These are phyloP conservation scores for Ceratobasidium sp. DNA, from an alignment of 1,284 basidiomycete species.

Conservation along the genomic window DNA sequence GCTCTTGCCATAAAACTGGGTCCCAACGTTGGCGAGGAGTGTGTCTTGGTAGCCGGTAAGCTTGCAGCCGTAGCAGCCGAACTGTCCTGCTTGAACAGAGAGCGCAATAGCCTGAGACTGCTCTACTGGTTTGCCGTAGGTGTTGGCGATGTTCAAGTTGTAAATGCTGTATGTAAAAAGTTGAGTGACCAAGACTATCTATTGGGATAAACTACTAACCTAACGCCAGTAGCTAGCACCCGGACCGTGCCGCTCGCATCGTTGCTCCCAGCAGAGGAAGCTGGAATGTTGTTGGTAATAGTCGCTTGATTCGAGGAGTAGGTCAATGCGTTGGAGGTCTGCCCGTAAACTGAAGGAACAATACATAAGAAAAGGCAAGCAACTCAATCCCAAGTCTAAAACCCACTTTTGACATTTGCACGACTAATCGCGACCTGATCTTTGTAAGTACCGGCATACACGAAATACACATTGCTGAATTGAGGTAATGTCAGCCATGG, in stretches of 20 bases:
- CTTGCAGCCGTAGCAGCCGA: constrained; percentile 51
- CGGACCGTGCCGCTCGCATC: constrained; percentile 50
- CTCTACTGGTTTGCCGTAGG: constrained; percentile 47
- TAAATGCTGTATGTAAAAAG: constrained; percentile 35
- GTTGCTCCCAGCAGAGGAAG: constrained; percentile 50
- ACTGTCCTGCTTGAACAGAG: constrained; percentile 47
- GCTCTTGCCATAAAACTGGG: constrained; percentile 50
- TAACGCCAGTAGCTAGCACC: constrained; percentile 49
- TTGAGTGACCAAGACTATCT: neutral
- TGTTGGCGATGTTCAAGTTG: constrained; percentile 52
- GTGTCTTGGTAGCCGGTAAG: constrained; percentile 51
- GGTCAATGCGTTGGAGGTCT: constrained; percentile 36
- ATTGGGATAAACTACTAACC: constrained; percentile 4
- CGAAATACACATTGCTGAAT: constrained; percentile 47
- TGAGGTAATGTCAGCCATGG: neutral
- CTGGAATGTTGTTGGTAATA: constrained; percentile 47
- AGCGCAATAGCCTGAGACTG: constrained; percentile 51
- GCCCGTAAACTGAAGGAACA: constrained; percentile 35
- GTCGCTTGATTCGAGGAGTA: constrained; percentile 49
- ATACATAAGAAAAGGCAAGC: neutral
- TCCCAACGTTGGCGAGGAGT: constrained; percentile 50
- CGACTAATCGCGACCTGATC: constrained; percentile 45
- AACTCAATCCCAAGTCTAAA: neutral
- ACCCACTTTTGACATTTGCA: constrained; percentile 46
- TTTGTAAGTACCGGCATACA: constrained; percentile 50